A percentile compares a stretch with the other conserved stretches of the same genome.
phyloP scores from a whole-genome alignment of 805 yeast genomes.

The Metschnikowia amazonensis region DNA sequence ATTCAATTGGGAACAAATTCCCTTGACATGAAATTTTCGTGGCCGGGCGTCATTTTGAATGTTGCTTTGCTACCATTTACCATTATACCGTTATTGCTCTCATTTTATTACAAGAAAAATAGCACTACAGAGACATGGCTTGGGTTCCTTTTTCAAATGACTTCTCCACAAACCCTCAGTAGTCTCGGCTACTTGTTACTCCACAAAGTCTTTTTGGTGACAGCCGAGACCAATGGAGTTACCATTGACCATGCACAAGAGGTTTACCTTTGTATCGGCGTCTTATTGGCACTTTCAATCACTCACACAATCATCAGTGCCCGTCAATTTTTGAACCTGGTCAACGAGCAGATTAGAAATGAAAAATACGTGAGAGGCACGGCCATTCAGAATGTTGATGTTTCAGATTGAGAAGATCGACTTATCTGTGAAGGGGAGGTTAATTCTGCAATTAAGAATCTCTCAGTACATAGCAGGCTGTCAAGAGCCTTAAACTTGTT shows the following conservation, averaged over 20 bases:
- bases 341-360: conserved; percentile 50
- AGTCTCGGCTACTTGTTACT: not conserved
- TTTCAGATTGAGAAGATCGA: not conserved
- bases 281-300: conserved; percentile 2
- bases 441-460: not conserved
- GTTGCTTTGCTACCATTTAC: conserved; percentile 10
- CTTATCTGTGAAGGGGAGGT: too few relatives aligned
- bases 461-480: not conserved
- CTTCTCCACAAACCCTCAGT: not conserved
- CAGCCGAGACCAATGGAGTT: not conserved
- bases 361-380: conserved; percentile 57
- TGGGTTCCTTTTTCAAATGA: not conserved
- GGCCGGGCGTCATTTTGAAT: conserved; percentile 14
- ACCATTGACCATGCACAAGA: not conserved
- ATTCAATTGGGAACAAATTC: not conserved
- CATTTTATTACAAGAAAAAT: conserved; percentile 1
- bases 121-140: not conserved
- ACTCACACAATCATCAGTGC: conserved; percentile 1
- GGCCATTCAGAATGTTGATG: conserved; percentile 43
- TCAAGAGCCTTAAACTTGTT: not conserved
- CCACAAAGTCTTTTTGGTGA: not conserved
- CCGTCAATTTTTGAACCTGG: conserved; percentile 7
- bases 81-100: conserved; percentile 10
- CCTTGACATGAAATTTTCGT: not conserved
- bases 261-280: not conserved